These are phyloP conservation scores for Adansonia gregorii DNA, from an alignment of 441 rosid species.

Conservation along the genomic window DNA sequence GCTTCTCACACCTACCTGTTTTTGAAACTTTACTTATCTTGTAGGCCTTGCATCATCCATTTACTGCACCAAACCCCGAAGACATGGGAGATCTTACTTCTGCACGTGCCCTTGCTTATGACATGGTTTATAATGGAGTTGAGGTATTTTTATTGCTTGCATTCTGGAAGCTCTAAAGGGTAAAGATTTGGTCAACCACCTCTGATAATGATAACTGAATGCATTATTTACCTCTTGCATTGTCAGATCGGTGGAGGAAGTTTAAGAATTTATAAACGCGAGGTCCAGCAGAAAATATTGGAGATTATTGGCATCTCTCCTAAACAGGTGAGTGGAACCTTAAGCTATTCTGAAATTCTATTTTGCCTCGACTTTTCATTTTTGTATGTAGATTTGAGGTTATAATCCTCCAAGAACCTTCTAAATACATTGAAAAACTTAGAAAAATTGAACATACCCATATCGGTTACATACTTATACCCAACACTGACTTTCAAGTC, in stretches of 20 bases:
- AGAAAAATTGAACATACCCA: no score
- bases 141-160: slow-evolving; percentile 59
- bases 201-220: slow-evolving; percentile 22
- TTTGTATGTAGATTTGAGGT: no score
- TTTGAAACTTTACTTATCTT: slow-evolving; percentile 26
- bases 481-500: no score
- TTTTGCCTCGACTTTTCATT: no score
- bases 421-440: no score
- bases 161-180: slow-evolving; percentile 17
- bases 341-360: neutral
- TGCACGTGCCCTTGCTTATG: slow-evolving; percentile 95
- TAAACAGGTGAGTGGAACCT: slow-evolving; percentile 60
- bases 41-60: slow-evolving; percentile 95
- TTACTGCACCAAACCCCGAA: slow-evolving; percentile 93
- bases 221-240: slow-evolving; percentile 20
- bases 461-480: no score
- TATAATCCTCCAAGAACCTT: no score
- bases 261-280: slow-evolving; percentile 88
- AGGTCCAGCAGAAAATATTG: slow-evolving; percentile 82
- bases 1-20: neutral
- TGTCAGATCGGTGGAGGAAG: slow-evolving; percentile 98
- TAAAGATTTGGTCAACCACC: slow-evolving; percentile 19
- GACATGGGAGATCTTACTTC: slow-evolving; percentile 81
- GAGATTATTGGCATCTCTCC: slow-evolving; percentile 78
- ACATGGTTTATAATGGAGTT: slow-evolving; percentile 96